phyloP scores from a whole-genome alignment of 148 eudicot genomes.

The Persicaria maculosa region DNA sequence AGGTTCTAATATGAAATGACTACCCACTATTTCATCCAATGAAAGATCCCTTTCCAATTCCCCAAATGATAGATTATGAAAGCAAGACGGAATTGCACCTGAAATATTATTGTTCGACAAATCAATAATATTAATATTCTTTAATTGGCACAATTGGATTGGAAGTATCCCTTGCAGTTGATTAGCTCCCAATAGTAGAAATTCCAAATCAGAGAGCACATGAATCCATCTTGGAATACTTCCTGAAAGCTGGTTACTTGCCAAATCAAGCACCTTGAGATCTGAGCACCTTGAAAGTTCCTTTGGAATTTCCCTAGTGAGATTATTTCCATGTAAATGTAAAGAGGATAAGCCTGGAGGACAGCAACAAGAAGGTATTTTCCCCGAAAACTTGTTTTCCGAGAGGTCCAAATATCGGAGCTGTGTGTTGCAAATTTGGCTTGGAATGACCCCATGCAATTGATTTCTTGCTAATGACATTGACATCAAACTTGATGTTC shows the following conservation, averaged over 20 bases:
- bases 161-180: slow-evolving; percentile 12
- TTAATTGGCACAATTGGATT: not conserved
- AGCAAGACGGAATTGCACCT: slow-evolving; percentile 17
- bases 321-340: not conserved
- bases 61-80: not conserved
- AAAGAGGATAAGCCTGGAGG: rapidly evolving
- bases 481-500: not conserved
- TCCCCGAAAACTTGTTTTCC: not conserved
- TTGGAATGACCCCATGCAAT: not conserved
- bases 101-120: slow-evolving; percentile 16
- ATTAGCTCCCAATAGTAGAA: slow-evolving; percentile 8
- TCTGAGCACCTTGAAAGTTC: not conserved
- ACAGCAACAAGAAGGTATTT: not conserved
- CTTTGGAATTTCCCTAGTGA: not conserved
- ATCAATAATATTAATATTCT: slow-evolving; percentile 2
- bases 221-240: not conserved
- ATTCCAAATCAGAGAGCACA: not conserved
- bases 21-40: not conserved
- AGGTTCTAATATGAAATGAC: not conserved
- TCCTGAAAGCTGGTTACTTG: not conserved
- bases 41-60: not conserved
- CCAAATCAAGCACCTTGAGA: slow-evolving; percentile 7
- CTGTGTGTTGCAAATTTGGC: not conserved
- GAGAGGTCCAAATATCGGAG: not conserved
- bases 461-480: not conserved